phyloP scores from a whole-genome alignment of 2,329 filamentous ascomycete species.

The Fonsecaea erecta region DNA sequence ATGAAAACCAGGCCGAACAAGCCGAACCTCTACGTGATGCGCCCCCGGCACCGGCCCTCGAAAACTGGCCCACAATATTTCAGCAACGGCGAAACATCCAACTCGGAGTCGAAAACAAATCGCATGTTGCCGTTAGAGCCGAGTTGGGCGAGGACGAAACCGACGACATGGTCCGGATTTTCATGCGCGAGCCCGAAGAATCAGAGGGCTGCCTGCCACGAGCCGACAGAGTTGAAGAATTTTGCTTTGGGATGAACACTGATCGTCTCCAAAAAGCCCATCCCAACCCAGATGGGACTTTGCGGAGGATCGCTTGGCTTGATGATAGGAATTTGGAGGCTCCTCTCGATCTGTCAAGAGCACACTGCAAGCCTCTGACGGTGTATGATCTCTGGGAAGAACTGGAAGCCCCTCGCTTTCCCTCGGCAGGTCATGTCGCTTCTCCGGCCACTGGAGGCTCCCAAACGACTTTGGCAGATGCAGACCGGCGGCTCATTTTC shows the following conservation, averaged over 20 bases:
- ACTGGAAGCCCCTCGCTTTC: constrained; percentile 6
- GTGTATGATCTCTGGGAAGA: neutral
- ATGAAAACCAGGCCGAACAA: neutral
- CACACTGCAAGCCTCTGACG: constrained; percentile 1
- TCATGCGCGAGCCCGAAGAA: constrained; percentile 2
- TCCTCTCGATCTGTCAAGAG: too few relatives aligned
- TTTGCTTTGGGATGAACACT: neutral
- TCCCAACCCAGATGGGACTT: neutral
- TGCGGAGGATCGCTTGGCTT: neutral
- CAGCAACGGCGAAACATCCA: neutral
- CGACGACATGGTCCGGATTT: neutral
- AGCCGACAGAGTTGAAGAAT: constrained; percentile 10
- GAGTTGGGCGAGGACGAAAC: neutral
- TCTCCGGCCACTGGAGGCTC: neutral
- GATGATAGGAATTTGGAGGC: constrained; percentile 5
- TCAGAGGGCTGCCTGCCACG: neutral
- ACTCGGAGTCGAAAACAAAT: neutral
- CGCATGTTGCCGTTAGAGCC: neutral
- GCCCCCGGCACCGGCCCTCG: neutral
- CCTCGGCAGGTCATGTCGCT: neutral
- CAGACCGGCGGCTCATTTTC: constrained; percentile 9
- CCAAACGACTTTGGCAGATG: constrained; percentile 2
- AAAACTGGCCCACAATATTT: neutral
- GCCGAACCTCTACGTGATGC: neutral
- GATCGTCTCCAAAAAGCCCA: neutral